A percentile compares a stretch with the other conserved stretches of the same genome.
These are phyloP conservation scores for button mushroom (Agaricus bisporus) DNA, from an alignment of 768 basidiomycete species.

Conservation along the genomic window DNA sequence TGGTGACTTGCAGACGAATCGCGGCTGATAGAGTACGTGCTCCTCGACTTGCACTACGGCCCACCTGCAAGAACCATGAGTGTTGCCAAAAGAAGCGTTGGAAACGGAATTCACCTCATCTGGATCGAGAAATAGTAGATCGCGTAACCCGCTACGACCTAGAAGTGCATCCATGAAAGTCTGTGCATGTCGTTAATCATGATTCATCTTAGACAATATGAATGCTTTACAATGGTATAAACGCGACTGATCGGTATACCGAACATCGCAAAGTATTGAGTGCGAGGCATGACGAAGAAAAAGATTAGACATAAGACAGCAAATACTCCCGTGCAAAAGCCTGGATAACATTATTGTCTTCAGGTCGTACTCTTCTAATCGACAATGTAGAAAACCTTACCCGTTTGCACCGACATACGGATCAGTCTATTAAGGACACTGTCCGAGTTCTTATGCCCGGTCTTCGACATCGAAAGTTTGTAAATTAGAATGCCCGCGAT, in stretches of 20 bases:
- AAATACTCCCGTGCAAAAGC: slow-evolving; percentile 24
- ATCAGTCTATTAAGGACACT: slow-evolving; percentile 27
- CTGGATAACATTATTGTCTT: slow-evolving; percentile 1
- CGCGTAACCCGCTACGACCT: slow-evolving; percentile 9
- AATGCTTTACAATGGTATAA: slow-evolving; percentile 24
- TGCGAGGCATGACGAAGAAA: slow-evolving; percentile 18
- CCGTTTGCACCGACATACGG: slow-evolving; percentile 27
- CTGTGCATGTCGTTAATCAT: slow-evolving; percentile 1
- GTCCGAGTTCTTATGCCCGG: slow-evolving; percentile 27
- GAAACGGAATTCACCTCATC: neutral
- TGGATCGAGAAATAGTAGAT: neutral
- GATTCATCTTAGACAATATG: neutral
- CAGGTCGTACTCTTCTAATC: neutral
- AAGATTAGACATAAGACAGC: slow-evolving; percentile 22
- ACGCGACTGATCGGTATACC: slow-evolving; percentile 30
- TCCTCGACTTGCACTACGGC: neutral
- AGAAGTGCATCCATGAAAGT: slow-evolving; percentile 18
- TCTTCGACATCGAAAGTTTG: slow-evolving; percentile 21
- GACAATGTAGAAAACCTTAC: slow-evolving; percentile 8
- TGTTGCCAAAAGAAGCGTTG: too few relatives aligned
- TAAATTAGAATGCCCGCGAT: slow-evolving; percentile 14
- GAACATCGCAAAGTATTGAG: slow-evolving; percentile 27
- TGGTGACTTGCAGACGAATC: slow-evolving; percentile 1
- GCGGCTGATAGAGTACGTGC: neutral
- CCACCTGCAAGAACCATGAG: neutral